Evolutionary conservation across 805 yeast genomes (phyloP), one percentile per base, ranked within the genome.

Genomic region (Barnettozyma populi): DNA sequence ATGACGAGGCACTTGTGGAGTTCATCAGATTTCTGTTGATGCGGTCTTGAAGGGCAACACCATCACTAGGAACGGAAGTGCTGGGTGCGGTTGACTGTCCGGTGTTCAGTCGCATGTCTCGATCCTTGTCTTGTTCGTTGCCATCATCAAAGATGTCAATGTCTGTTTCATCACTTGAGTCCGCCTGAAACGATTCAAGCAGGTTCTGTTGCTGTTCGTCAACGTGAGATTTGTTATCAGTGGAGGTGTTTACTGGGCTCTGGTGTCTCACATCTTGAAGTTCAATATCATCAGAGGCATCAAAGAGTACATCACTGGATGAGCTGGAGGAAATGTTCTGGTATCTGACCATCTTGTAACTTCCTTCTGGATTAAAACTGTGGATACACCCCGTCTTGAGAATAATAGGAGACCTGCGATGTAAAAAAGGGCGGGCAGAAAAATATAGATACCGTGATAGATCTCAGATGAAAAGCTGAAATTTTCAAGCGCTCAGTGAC

Each of bases 251-350:
- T 3, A 4, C 29, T 7, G 18, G 14, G 18, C 18, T 19, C 19
- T 13, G 21, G 5, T 13, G 20, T 20, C 43, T 31, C 14, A 46
- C 44, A 7, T 36, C 37, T 24, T 42, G 47, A 24, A 45, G 35
- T 38, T 52, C 52, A 19, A 46, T 42, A n/a, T 39, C 47, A 3
- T 43, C 36, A 2, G 46, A 45, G 7, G 47, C 51, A 16, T 52
- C 49, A 31, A 43, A 52, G 7, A 50, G 32, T 7, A 43, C 36
- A 19, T 49, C 43, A n/a, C 38, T 29, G 19, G 27, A 16, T 4
- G 29, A 31, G 25, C 34, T 31, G 13, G 4, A 4, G 21, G 37
- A 11, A 9, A 44, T 38, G 18, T 20, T 42, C 11, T 45, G 38
- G 25, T 50, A 45, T 19, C 45, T 35, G 20, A 40, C 47, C 52